These are phyloP conservation scores for Miamiensis avidus DNA, from an alignment of 169 alveolate genomes.

Conservation along the genomic window DNA sequence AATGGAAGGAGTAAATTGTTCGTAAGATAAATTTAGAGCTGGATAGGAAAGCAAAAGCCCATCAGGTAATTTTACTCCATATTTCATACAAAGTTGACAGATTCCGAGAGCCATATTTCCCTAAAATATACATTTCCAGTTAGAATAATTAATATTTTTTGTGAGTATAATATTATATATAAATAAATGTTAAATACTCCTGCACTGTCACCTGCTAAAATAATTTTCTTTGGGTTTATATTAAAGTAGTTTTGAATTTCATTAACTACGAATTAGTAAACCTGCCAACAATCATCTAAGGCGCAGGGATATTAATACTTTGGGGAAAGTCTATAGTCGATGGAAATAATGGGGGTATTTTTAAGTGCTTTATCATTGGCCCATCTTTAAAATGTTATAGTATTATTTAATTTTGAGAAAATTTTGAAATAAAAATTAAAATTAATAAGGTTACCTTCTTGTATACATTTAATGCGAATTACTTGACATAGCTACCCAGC, in stretches of 20 bases:
- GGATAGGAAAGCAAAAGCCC: conserved; percentile 65
- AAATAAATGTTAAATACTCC: conserved; percentile 54
- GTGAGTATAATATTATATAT: too few relatives aligned
- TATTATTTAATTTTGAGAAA: background rate
- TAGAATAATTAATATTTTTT: too few relatives aligned
- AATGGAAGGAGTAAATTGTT: conserved; percentile 46
- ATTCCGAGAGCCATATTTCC: conserved; percentile 49
- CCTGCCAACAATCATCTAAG: conserved; percentile 83
- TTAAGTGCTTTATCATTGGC: conserved; percentile 40
- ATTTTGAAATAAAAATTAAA: too few relatives aligned
- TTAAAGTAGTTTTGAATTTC: conserved; percentile 55
- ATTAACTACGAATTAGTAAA: conserved; percentile 76
- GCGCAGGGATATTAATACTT: conserved; percentile 79
- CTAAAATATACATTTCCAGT: too few relatives aligned
- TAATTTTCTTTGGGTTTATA: conserved; percentile 52
- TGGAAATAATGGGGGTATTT: conserved; percentile 70
- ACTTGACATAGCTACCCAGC: conserved; percentile 75
- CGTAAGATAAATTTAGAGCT: conserved; percentile 36
- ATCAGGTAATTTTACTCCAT: conserved; percentile 49
- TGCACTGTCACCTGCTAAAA: conserved; percentile 71
- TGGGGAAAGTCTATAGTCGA: conserved; percentile 84
- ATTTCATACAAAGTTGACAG: conserved; percentile 37
- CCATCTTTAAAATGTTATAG: conserved; percentile 51
- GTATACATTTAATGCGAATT: conserved; percentile 72
- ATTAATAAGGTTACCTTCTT: conserved; percentile 43